A percentile compares a stretch with the other conserved stretches of the same genome.
These are phyloP conservation scores for Solanum clarkiae DNA, from an alignment of 257 asterid species.

Conservation along the genomic window DNA sequence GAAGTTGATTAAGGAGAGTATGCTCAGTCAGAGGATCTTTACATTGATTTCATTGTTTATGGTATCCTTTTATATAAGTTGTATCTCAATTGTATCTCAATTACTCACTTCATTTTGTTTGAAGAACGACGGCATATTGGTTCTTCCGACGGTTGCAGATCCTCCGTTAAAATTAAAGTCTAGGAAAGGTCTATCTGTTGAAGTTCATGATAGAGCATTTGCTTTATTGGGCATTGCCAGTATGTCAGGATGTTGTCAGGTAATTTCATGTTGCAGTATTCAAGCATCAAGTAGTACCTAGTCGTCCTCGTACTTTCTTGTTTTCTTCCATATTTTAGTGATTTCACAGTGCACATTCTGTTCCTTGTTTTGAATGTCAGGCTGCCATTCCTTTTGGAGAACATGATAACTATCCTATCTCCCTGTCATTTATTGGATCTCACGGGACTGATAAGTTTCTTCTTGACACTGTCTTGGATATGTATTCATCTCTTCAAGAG, in stretches of 20 bases:
- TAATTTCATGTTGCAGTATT: constrained; percentile 7
- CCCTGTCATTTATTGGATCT: constrained; percentile 71
- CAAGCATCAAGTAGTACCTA: neutral
- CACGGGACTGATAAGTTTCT: constrained; percentile 82
- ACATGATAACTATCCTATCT: constrained; percentile 52
- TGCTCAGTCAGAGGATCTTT: neutral
- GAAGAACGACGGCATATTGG: constrained; percentile 68
- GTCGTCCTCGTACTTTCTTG: neutral
- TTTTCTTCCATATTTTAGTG: neutral
- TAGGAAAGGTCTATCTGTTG: constrained; percentile 30
- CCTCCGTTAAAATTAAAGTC: constrained; percentile 52
- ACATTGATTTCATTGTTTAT: neutral
- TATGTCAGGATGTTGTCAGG: constrained; percentile 92
- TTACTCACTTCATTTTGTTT: constrained; percentile 1
- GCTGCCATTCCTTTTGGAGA: constrained; percentile 71
- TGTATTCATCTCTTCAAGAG: constrained; percentile 69
- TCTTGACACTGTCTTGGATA: constrained; percentile 80
- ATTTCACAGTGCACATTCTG: neutral
- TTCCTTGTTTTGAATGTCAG: constrained; percentile 18
- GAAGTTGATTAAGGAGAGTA: neutral
- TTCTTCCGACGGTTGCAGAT: constrained; percentile 75
- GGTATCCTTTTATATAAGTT: neutral
- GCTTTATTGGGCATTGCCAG: constrained; percentile 58
- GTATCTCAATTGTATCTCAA: neutral
- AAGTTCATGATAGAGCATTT: constrained; percentile 44